Base-by-base conservation (phyloP, 75 land plant species). In the Picea sitchensis region DNA sequence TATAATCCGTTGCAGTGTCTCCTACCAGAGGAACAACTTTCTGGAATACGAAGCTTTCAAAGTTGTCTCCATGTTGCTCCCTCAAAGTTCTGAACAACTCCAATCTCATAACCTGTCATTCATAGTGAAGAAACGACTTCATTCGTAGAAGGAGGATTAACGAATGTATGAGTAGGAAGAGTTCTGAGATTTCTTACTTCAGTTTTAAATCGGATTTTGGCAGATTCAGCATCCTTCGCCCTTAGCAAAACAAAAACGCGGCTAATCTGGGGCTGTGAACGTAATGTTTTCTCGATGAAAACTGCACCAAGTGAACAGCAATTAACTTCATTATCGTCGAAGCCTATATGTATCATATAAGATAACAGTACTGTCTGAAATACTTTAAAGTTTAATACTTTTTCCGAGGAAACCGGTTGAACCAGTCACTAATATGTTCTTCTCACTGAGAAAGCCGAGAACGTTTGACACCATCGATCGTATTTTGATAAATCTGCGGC, bases 401-500 rank as follows among this genome's bases (percentile, higher is more conserved):
- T 86, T 86, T 14, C 87, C 88, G 2, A 86, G 88, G 65, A 86
- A 86, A 15, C 88, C 88, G 21, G 88, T 86, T 14, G 88, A 82
- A 0, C 88, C 88, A n/a, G 86, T 86, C 6, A 86, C 60, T 15
- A 86, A 75, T 7, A 86, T 85, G 51, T 69, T 76, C 23, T 86
- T 86, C 47, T 71, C 88, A 62, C 56, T 77, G 14, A 86, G 86
- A 47, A 81, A 86, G 34, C 80, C 76, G 1, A 51, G 56, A 8
- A 51, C 56, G 11, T 51, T 51, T 51, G 12, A 51, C 56, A 12
- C 56, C 56, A 51, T 51, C 56, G 56, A 9, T 51, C 56, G 12
- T 51, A 51, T 51, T 51, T 51, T 51, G 12, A 51, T 0, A 51
- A 51, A 51, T 51, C 56, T 51, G 2, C 12, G 1, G 9, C 11